Evolutionary conservation across 2,329 filamentous ascomycete genomes (phyloP).

Genomic region (Fusarium coicis): DNA sequence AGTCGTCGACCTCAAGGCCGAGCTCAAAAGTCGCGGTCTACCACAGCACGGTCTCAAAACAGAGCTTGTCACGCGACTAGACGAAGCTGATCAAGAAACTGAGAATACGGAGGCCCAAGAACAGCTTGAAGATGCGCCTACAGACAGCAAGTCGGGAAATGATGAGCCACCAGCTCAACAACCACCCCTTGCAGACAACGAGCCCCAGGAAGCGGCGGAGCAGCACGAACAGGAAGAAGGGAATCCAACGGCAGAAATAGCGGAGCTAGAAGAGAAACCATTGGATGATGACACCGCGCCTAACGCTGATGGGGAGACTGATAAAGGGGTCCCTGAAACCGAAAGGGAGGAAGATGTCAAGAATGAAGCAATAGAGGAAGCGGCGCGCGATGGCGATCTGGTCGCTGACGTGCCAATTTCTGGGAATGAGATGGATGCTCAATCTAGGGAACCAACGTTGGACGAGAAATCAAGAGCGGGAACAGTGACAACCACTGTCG

Average conservation of each 20-base stretch:
- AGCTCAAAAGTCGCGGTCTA: slow-evolving; percentile 78
- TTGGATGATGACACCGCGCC: not conserved
- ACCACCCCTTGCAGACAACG: not conserved
- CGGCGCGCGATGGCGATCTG: not conserved
- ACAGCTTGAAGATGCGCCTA: slow-evolving; percentile 18
- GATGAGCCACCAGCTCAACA: slow-evolving; percentile 7
- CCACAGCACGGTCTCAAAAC: slow-evolving; percentile 76
- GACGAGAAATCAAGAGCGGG: slow-evolving; percentile 20
- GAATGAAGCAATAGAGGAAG: slow-evolving; percentile 12
- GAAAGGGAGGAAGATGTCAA: slow-evolving; percentile 11
- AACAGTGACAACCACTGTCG: slow-evolving; percentile 16
- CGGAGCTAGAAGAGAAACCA: not conserved
- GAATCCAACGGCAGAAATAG: slow-evolving; percentile 5
- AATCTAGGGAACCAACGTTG: slow-evolving; percentile 6
- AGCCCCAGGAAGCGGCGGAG: slow-evolving; percentile 4
- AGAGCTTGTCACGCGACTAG: slow-evolving; percentile 74
- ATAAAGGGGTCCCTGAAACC: slow-evolving; percentile 6
- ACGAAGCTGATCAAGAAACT: slow-evolving; percentile 32
- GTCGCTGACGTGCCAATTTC: slow-evolving; percentile 7
- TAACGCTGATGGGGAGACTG: slow-evolving; percentile 3
- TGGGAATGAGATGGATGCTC: slow-evolving; percentile 16
- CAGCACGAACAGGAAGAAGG: slow-evolving; percentile 7
- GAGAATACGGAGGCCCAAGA: slow-evolving; percentile 1
- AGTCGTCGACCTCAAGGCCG: slow-evolving; percentile 78
- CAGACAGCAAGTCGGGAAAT: slow-evolving; percentile 17